These are phyloP conservation scores for Verticillium tricorpus DNA, from an alignment of 2,329 filamentous ascomycete genomes.

Conservation along the genomic window DNA sequence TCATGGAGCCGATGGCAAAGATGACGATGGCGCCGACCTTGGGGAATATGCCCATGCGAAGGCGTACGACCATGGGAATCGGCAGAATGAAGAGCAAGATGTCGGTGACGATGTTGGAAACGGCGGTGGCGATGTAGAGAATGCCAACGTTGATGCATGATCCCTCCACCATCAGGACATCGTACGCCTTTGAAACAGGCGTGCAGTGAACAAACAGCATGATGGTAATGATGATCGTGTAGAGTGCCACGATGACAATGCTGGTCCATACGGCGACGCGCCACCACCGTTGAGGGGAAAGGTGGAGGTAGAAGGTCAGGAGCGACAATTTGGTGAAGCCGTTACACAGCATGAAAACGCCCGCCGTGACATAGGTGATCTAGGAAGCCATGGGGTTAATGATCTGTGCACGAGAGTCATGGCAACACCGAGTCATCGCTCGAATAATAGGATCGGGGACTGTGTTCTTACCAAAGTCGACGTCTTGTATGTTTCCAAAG, in stretches of 20 bases:
- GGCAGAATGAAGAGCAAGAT: constrained; percentile 41
- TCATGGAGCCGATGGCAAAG: constrained; percentile 36
- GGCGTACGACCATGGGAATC: constrained; percentile 36
- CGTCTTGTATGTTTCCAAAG: constrained; percentile 2
- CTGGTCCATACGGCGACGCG: constrained; percentile 22
- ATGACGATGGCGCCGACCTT: constrained; percentile 39
- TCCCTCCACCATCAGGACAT: constrained; percentile 21
- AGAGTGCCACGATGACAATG: constrained; percentile 23
- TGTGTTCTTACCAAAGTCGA: constrained; percentile 4
- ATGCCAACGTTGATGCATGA: constrained; percentile 40
- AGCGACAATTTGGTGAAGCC: constrained; percentile 32
- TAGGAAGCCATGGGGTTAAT: constrained; percentile 10
- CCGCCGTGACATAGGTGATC: constrained; percentile 17
- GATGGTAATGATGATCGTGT: constrained; percentile 26
- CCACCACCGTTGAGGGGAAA: constrained; percentile 30
- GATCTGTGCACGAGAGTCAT: not conserved
- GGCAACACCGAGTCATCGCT: not conserved
- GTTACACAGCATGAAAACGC: constrained; percentile 28
- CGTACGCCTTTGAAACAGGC: constrained; percentile 27
- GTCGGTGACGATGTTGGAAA: constrained; percentile 43
- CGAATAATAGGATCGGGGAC: not conserved
- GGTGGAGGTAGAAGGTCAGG: constrained; percentile 30
- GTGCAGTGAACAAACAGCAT: constrained; percentile 30
- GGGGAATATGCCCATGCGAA: constrained; percentile 39
- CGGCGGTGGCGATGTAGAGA: constrained; percentile 44